Evolutionary conservation across 352 stramenopile genomes (phyloP), one percentile per base, ranked within the genome.

Genomic region (Ophiocytium majus): DNA sequence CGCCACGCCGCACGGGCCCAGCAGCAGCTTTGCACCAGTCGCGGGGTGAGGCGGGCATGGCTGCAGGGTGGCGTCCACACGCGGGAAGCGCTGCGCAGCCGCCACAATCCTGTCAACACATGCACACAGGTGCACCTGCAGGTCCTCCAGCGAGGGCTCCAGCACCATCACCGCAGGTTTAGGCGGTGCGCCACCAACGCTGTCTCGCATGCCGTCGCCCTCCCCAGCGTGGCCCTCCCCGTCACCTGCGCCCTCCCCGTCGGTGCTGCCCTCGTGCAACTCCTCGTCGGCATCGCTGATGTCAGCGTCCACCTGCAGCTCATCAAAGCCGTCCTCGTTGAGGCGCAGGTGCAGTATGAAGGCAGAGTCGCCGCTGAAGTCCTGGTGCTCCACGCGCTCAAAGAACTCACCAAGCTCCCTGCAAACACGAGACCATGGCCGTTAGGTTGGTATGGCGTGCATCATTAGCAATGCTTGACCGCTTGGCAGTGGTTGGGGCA

Each of bases 1-100:
- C 9, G 81, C 71, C 90, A 97, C 94, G 9, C 91, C 94, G 81
- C 93, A 95, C 1, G 93, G 93, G 0, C 93, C 93, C n/a, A 97
- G 90, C 1, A 14, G 0, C 17, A 35, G 0, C 14, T 89, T 94
- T 82, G 1, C 49, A 66, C 63, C 50, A n/a, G 23, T 50, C 74
- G 81, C 66, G 33, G 5, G 43, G 76, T 85, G 75, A 14, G 64
- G 85, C 57, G 78, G 79, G n/a, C 78, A 80, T 17, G 81, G 79
- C 17, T 82, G 63, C 31, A 89, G 66, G 23, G 34, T 93, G 1
- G 90, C 82, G 57, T 97, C 94, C 79, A 96, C 94, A 34, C 93
- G 92, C n/a, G 93, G 93, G 76, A 96, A 97, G n/a, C 91, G 91
- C 74, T 95, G 93, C 0, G 92, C 92, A 0, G 94, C 92, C 31